Evolutionary conservation across 345 rosid genomes (phyloP), one percentile per base, ranked within the genome.

Genomic region (Murraya koenigii): DNA sequence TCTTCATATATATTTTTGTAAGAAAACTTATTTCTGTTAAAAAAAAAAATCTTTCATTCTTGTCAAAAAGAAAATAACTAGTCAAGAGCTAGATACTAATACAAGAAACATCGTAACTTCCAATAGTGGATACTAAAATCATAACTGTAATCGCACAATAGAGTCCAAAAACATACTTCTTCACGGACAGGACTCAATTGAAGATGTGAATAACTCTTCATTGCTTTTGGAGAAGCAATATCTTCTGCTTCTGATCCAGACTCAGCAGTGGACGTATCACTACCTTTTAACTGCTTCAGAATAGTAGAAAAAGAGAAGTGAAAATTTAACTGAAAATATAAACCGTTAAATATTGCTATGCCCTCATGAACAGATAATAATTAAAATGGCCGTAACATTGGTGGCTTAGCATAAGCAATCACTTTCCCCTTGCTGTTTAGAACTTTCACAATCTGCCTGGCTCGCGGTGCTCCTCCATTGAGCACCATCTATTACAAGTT

Each of bases 241-340:
- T 96, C 98, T 88, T 96, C 99, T 79, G 98, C 97, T 84, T 96
- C 99, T 66, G 99, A 96, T 80, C 99, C 99, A 54, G 99, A 96
- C 84, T 96, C 99, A 14, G 99, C 98, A 25, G 99, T 92, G 66
- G 99, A 94, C 47, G 99, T 91, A 84, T 97, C 99, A 74, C 98
- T 94, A 52, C 99, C 97, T 80, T 85, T 97, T 54, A 97, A 80
- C 95, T 91, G 89, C 75, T 82, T 77, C 85, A 83, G 6, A 74
- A 75, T 52, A 69, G 38, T 54, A 64, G 47, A 41, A 38, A 65
- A 64, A 5, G 25, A 61, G 6, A 35, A 15, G 61, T 56, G 69
- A 56, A 17, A 47, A 19, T 39, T 11, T 4, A 49, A 49, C 63
- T 58, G 2, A 3, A 25, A 76, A 38, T 69, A 26, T 26, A 47